Percentiles rank a stretch among this genome's conserved stretches.
Evolutionary conservation across 371 early-diverging fungal species (phyloP).

Genomic region (Sporodiniella umbellata): DNA sequence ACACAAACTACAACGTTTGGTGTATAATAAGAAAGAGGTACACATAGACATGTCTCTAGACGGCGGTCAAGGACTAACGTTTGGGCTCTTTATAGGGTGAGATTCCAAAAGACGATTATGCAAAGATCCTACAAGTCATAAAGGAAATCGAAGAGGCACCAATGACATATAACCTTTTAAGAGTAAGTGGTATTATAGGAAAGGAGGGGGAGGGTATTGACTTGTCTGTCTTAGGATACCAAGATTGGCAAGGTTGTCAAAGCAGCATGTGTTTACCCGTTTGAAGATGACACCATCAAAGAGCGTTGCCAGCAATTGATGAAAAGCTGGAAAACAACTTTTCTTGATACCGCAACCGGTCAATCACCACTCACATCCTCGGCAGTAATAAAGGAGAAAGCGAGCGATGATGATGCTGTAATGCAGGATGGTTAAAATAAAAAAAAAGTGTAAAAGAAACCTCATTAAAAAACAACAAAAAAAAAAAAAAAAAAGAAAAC

Average conservation of each 20-base stretch:
- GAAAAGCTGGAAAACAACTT: conserved; percentile 34
- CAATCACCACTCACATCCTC: not conserved
- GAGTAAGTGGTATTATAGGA: conserved; percentile 23
- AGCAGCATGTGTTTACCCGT: conserved; percentile 35
- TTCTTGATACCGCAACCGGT: conserved; percentile 15
- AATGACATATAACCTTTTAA: conserved; percentile 40
- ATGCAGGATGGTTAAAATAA: not conserved
- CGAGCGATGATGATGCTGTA: not conserved
- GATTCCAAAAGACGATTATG: conserved; percentile 43
- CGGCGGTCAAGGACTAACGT: not conserved
- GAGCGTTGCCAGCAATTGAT: conserved; percentile 40
- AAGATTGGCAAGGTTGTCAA: conserved; percentile 53
- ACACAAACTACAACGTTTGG: conserved; percentile 35
- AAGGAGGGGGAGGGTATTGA: not conserved
- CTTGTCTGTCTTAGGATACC: conserved; percentile 31
- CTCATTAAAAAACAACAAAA: too few relatives aligned
- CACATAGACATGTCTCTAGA: not conserved
- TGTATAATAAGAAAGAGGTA: conserved; percentile 46
- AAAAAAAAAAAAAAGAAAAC: too few relatives aligned
- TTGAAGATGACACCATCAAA: conserved; percentile 34
- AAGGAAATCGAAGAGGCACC: conserved; percentile 44
- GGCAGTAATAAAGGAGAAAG: not conserved
- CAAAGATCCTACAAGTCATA: conserved; percentile 34
- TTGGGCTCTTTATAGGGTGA: conserved; percentile 38
- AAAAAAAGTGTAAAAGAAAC: too few relatives aligned